These are phyloP conservation scores for Dictyostelium intermedium DNA, from an alignment of 78 protist species.

Conservation along the genomic window DNA sequence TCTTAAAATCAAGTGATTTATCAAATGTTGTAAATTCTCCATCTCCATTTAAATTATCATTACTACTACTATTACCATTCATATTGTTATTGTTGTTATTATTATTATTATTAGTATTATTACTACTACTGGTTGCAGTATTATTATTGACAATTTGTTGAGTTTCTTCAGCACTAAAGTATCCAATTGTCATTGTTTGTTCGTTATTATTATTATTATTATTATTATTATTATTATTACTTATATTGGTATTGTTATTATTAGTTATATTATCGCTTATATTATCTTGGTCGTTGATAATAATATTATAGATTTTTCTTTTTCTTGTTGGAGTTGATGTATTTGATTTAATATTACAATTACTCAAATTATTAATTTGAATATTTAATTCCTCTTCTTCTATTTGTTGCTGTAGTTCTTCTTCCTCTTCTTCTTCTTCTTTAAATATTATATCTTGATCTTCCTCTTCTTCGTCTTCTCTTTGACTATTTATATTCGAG, in stretches of 20 bases:
- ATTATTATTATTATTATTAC: neutral
- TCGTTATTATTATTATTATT: neutral
- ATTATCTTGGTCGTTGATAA: neutral
- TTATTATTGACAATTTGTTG: neutral
- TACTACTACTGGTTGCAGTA: neutral
- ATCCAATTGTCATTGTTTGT: slow-evolving; percentile 13
- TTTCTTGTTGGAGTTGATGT: neutral
- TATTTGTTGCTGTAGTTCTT: no score
- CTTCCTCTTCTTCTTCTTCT: neutral
- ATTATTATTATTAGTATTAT: neutral
- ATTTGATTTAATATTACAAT: slow-evolving; percentile 14
- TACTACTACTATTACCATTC: neutral
- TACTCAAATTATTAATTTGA: neutral
- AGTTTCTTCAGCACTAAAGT: slow-evolving; percentile 22
- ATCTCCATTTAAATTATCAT: neutral
- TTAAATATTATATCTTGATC: neutral
- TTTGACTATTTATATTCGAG: neutral
- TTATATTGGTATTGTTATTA: neutral
- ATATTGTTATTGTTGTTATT: neutral
- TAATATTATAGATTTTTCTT: neutral
- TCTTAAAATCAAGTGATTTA: slow-evolving; percentile 16
- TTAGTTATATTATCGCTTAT: neutral
- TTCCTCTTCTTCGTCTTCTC: neutral
- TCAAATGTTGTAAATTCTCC: slow-evolving; percentile 1
- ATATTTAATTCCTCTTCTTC: neutral